Evolutionary conservation across 2,329 filamentous ascomycete genomes (phyloP), one percentile per base, ranked within the genome.

Genomic region (Venturia oleaginea): DNA sequence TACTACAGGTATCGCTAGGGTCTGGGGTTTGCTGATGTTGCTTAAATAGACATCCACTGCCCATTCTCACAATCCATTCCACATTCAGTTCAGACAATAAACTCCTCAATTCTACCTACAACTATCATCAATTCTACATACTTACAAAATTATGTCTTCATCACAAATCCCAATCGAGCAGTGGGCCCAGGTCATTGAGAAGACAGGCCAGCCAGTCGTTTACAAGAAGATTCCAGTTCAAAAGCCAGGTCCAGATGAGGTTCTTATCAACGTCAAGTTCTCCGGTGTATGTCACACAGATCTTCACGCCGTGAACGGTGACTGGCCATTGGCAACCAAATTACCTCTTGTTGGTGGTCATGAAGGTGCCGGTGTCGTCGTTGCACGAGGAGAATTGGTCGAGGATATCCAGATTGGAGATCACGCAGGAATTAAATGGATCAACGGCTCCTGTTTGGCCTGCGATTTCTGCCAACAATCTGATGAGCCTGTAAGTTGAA

Each of bases 271-370:
- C 79, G 84, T 96, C 83, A 92, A 92, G 77, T 96, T 85, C 82
- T 90, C 88, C 34, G 91, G 91, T 74, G 91, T 96, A 70, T 96
- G 91, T 83, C 91, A 95, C 81, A 95, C 91, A 42, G 91, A 95
- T 76, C 82, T 87, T 3, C 85, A 88, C 74, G 91, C 91, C 71
- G 84, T 93, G 78, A 89, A 90, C 68, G 92, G 92, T 65, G 92
- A 96, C 80, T 96, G 92, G 92, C 92, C 92, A 62, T 77, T 96
- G 62, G 76, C 80, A n/a, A 84, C 84, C 73, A 96, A 96, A 80
- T 79, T 93, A 67, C 91, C 92, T 40, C 84, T 96, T 19, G 88
- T 96, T 65, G 92, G 92, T 73, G 91, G 91, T 59, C 83, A 87
- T 74, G 84, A 86, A 74, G 85, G 92, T 71, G 91, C 91, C 34